A percentile compares a stretch with the other conserved stretches of the same genome.
phyloP scores from a whole-genome alignment of 2,329 filamentous ascomycete genomes.

The Nectriaceae sp. region DNA sequence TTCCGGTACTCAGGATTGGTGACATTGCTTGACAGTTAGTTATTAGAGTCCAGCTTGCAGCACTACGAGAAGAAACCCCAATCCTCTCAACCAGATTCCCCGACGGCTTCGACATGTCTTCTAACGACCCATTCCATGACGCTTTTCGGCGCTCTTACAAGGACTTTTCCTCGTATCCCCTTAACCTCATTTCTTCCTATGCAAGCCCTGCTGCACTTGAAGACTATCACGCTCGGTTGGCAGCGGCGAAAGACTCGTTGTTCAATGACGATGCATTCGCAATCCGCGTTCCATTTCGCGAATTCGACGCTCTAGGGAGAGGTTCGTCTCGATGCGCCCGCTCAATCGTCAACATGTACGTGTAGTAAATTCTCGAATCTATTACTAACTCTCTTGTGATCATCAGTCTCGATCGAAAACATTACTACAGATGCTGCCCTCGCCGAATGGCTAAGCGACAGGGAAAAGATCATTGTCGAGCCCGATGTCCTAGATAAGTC shows the following conservation, averaged over 20 bases:
- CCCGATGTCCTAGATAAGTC: neutral
- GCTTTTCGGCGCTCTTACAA: neutral
- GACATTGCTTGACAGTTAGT: no score
- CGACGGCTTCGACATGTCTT: no score
- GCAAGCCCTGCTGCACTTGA: neutral
- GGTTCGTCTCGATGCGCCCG: no score
- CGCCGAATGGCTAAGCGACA: neutral
- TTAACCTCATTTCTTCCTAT: neutral
- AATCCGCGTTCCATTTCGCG: neutral
- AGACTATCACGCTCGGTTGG: neutral
- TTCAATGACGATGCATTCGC: neutral
- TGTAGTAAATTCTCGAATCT: no score
- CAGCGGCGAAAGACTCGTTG: neutral
- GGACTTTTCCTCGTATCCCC: neutral
- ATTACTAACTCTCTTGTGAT: no score
- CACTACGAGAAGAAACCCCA: no score
- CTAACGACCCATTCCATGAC: neutral
- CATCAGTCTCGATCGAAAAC: no score
- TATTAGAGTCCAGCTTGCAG: no score
- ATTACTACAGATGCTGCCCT: neutral
- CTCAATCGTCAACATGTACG: no score
- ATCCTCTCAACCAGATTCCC: no score
- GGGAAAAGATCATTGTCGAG: neutral
- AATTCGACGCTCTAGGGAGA: neutral
- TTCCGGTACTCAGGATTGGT: no score